Conservation (phyloP, 73 alveolate species). For the Paramecium biaurelia region DNA sequence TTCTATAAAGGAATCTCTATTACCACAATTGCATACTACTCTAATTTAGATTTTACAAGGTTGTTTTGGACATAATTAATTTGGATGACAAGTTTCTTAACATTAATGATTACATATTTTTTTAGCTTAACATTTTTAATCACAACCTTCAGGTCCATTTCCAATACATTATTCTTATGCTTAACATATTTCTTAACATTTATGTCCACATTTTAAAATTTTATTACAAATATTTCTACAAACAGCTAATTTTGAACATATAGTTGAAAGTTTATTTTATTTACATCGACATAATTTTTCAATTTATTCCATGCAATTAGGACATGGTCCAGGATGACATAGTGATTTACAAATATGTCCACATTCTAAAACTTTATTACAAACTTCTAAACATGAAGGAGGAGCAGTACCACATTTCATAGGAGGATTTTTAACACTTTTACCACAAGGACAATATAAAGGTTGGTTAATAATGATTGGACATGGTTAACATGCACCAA, state of each 20-base stretch:
- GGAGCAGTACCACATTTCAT: conserved; percentile 82
- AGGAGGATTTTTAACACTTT: conserved; percentile 85
- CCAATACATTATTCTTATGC: not conserved
- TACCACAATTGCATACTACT: conserved; percentile 74
- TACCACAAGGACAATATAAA: conserved; percentile 89
- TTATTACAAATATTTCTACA: conserved; percentile 70
- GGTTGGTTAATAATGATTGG: conserved; percentile 83
- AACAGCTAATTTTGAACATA: conserved; percentile 71
- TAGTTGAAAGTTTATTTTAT: conserved; percentile 55
- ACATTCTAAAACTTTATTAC: conserved; percentile 76
- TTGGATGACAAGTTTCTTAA: conserved; percentile 74
- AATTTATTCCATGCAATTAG: conserved; percentile 75
- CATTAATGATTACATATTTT: conserved; percentile 77
- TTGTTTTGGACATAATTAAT: conserved; percentile 67
- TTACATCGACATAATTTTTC: conserved; percentile 77
- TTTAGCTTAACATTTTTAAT: conserved; percentile 66
- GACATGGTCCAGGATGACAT: conserved; percentile 82
- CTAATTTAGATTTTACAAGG: conserved; percentile 81
- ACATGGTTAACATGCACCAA: conserved; percentile 93
- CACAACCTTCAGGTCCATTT: conserved; percentile 65
- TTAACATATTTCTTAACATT: conserved; percentile 70
- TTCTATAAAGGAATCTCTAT: conserved; percentile 61
- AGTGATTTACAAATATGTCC: conserved; percentile 84
- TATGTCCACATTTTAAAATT: conserved; percentile 69
- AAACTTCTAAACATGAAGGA: conserved; percentile 77